phyloP scores from a whole-genome alignment of 805 yeast species.

The Nakazawaea ishiwadae region DNA sequence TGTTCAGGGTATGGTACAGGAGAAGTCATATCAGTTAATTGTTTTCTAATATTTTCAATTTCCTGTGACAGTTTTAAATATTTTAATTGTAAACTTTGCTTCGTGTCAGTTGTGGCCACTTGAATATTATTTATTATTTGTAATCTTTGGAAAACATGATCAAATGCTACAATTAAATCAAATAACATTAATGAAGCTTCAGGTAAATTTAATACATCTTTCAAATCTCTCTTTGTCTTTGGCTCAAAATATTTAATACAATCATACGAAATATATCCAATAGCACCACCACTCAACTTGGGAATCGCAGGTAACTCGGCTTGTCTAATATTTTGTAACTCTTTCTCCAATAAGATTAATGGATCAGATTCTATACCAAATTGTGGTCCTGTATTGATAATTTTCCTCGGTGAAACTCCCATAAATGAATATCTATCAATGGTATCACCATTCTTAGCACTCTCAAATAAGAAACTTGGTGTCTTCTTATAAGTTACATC shows the following conservation, averaged over 20 bases:
- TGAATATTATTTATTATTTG: constrained; percentile 83
- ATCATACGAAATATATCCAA: constrained; percentile 94
- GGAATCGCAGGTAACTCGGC: constrained; percentile 82
- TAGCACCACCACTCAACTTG: constrained; percentile 88
- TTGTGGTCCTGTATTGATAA: constrained; percentile 77
- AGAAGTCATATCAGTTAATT: constrained; percentile 37
- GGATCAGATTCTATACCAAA: constrained; percentile 73
- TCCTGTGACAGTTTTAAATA: constrained; percentile 50
- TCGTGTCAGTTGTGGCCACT: constrained; percentile 29
- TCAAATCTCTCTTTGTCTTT: constrained; percentile 65
- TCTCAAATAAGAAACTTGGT: constrained; percentile 81
- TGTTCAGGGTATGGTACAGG: constrained; percentile 68
- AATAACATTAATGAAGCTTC: constrained; percentile 90
- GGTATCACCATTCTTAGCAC: constrained; percentile 85
- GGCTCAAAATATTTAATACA: constrained; percentile 98
- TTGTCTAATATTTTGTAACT: constrained; percentile 59
- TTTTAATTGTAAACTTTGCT: constrained; percentile 33
- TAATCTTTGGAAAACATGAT: constrained; percentile 89
- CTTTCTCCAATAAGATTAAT: constrained; percentile 64
- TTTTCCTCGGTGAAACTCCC: constrained; percentile 80
- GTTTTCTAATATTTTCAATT: constrained; percentile 51
- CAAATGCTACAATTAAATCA: constrained; percentile 87
- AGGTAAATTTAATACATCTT: constrained; percentile 81
- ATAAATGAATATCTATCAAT: constrained; percentile 88
- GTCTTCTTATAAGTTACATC: constrained; percentile 42